These are phyloP conservation scores for Penicillium hesseltinei DNA, from an alignment of 2,329 filamentous ascomycete species.

Conservation along the genomic window DNA sequence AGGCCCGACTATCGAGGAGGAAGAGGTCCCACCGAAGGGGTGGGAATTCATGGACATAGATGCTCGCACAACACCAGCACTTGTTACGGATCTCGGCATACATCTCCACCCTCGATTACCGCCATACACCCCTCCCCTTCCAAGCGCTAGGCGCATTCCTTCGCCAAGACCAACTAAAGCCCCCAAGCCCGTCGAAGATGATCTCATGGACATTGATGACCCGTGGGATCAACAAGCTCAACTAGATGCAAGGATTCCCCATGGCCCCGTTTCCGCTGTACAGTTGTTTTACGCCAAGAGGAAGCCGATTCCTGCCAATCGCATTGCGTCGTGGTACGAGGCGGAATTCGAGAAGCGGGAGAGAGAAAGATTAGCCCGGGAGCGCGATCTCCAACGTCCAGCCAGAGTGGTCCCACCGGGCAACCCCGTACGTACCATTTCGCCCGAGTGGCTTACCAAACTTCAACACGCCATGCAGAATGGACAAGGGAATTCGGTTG, in stretches of 20 bases:
- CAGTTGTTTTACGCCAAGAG: conserved; percentile 24
- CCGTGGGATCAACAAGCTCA: conserved; percentile 23
- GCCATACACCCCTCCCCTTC: background rate
- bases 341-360: conserved; percentile 29
- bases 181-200: conserved; percentile 2
- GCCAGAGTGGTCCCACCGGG: conserved; percentile 26
- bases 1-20: background rate
- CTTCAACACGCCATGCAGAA: conserved; percentile 32
- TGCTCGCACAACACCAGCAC: conserved; percentile 6
- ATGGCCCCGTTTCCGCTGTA: conserved; percentile 34
- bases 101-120: conserved; percentile 17
- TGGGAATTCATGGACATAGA: conserved; percentile 12
- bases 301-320: conserved; percentile 27
- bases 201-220: conserved; percentile 15
- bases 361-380: conserved; percentile 23
- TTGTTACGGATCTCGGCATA: conserved; percentile 18
- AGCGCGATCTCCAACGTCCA: conserved; percentile 17
- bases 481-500: conserved; percentile 28
- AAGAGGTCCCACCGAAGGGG: conserved; percentile 5
- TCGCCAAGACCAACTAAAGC: conserved; percentile 3
- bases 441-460: conserved; percentile 36
- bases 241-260: conserved; percentile 14
- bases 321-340: conserved; percentile 31
- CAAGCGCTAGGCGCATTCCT: conserved; percentile 2
- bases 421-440: conserved; percentile 36